Percentiles rank a stretch among this genome's conserved stretches.
Evolutionary conservation across 257 asterid species (phyloP).

Genomic region (Perilla frutescens): DNA sequence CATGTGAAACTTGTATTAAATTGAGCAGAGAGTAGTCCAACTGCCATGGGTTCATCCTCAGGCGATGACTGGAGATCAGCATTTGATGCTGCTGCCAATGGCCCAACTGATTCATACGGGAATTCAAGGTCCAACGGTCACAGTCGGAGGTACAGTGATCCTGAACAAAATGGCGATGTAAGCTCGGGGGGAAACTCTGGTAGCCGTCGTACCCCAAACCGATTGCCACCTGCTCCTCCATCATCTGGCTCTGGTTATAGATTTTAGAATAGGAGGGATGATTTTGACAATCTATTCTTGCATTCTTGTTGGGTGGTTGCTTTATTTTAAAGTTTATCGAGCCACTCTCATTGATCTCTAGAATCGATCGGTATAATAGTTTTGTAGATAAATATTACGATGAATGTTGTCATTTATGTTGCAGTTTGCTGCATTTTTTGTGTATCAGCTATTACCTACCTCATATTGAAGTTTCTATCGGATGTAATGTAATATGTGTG

Average conservation of each 20-base stretch:
- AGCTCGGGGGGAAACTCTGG: constrained; percentile 60
- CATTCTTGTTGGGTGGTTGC: constrained; percentile 59
- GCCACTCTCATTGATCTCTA: constrained; percentile 52
- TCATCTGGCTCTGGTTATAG: constrained; percentile 69
- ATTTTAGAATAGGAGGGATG: constrained; percentile 50
- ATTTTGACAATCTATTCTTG: constrained; percentile 45
- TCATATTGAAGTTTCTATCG: constrained; percentile 6
- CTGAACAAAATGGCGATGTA: constrained; percentile 75
- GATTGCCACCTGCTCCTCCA: constrained; percentile 96
- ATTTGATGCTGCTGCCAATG: constrained; percentile 85
- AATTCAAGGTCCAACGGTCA: constrained; percentile 71
- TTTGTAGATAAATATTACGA: constrained; percentile 68
- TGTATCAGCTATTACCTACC: constrained; percentile 39
- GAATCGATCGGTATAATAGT: constrained; percentile 40
- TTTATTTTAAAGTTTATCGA: constrained; percentile 42
- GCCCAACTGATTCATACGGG: constrained; percentile 55
- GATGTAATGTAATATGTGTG: constrained; percentile 31
- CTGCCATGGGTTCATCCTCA: constrained; percentile 63
- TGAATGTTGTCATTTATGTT: constrained; percentile 36
- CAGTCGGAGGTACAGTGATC: constrained; percentile 78
- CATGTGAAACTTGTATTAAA: background rate
- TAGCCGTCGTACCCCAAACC: constrained; percentile 87
- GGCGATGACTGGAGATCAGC: constrained; percentile 98
- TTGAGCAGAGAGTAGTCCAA: constrained; percentile 82
- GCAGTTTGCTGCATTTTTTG: constrained; percentile 53